Conservation (phyloP, 2,329 filamentous ascomycete species). For the Colletotrichum noveboracense region DNA sequence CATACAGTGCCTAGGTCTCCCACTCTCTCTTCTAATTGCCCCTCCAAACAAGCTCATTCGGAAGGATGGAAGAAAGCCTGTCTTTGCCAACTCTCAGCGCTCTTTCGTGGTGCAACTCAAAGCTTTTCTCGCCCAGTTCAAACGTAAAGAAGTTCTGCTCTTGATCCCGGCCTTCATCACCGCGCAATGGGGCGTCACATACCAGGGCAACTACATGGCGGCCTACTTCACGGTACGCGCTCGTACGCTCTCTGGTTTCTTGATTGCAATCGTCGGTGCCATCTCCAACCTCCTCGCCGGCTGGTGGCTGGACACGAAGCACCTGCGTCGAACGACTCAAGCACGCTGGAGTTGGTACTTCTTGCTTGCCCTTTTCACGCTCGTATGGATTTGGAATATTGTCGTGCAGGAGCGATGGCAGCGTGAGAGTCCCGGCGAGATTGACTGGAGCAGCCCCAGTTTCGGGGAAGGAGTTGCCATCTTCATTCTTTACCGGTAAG, state of each 20-base stretch:
- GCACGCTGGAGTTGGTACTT: constrained; percentile 17
- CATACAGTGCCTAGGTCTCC: constrained; percentile 49
- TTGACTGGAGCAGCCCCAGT: constrained; percentile 48
- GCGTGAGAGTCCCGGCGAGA: constrained; percentile 33
- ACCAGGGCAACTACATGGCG: constrained; percentile 24
- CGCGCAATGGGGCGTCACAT: constrained; percentile 23
- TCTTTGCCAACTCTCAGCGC: constrained; percentile 31
- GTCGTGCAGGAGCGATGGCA: constrained; percentile 15
- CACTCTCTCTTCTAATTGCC: constrained; percentile 47
- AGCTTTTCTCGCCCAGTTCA: constrained; percentile 9
- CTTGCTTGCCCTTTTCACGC: constrained; percentile 4
- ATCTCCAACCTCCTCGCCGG: constrained; percentile 15
- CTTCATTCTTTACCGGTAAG: constrained; percentile 52
- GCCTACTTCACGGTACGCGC: constrained; percentile 21
- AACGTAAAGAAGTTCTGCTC: constrained; percentile 10
- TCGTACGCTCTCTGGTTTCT: constrained; percentile 29
- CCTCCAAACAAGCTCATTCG: constrained; percentile 49
- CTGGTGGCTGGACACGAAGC: constrained; percentile 18
- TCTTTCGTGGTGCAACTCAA: constrained; percentile 25
- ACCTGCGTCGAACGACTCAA: constrained; percentile 6
- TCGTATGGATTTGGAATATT: constrained; percentile 15
- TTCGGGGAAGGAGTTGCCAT: constrained; percentile 52
- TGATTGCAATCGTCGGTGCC: constrained; percentile 42
- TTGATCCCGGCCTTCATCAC: constrained; percentile 22
- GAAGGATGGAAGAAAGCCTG: constrained; percentile 34